Percentiles rank a stretch among this genome's conserved stretches.
These are phyloP conservation scores for Dryas integrifolia DNA, from an alignment of 331 rosid genomes.

Conservation along the genomic window DNA sequence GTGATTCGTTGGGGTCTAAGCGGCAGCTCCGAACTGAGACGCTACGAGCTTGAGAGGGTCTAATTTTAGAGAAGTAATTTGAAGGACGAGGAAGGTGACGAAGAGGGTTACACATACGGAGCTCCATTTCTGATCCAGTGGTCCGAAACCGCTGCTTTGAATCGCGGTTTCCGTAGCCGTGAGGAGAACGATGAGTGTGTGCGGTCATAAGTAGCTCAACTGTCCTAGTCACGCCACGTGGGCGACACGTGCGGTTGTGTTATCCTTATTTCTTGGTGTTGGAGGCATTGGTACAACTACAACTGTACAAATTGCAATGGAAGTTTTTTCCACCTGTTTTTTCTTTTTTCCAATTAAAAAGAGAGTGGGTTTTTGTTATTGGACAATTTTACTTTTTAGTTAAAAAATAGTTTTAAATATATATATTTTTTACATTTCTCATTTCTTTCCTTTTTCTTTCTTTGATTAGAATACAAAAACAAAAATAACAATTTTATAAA, in stretches of 20 bases:
- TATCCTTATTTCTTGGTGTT: neutral
- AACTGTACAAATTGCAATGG: no score
- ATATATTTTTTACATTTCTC: no score
- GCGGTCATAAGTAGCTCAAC: neutral
- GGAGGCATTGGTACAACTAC: no score
- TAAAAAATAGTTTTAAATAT: no score
- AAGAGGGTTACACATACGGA: constrained; percentile 44
- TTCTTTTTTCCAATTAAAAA: no score
- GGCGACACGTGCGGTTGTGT: neutral
- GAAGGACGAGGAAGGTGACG: constrained; percentile 36
- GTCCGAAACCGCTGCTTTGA: neutral
- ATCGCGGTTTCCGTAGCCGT: neutral
- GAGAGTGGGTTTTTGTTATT: no score
- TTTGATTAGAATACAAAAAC: no score
- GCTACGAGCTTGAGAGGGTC: constrained; percentile 22
- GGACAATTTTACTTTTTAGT: no score
- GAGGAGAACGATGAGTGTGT: neutral
- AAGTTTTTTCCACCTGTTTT: no score
- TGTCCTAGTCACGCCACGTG: neutral
- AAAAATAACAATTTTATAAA: no score
- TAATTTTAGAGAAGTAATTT: constrained; percentile 20
- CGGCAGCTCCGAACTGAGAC: constrained; percentile 44
- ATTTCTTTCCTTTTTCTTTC: no score
- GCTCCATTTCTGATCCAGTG: constrained; percentile 42
- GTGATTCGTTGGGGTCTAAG: constrained; percentile 34